Evolutionary conservation across 441 rosid genomes (phyloP).

Genomic region (Kokia cookei): DNA sequence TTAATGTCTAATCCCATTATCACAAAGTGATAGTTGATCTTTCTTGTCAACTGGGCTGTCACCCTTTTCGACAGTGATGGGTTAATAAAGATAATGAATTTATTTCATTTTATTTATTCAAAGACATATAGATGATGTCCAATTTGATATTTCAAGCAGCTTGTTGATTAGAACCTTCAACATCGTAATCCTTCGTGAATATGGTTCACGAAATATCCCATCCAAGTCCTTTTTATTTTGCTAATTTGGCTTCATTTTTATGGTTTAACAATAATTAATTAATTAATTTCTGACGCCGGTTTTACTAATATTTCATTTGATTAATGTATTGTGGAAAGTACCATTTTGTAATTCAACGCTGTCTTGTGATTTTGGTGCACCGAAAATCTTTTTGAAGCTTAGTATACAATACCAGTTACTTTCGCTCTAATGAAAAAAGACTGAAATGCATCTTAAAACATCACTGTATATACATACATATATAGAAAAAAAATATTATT

Average conservation of each 20-base stretch:
- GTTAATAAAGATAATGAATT: slow-evolving; percentile 20
- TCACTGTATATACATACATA: not conserved
- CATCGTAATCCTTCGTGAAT: slow-evolving; percentile 8
- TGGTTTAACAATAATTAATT: not conserved
- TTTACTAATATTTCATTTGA: not conserved
- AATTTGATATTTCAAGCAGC: slow-evolving; percentile 24
- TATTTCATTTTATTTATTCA: slow-evolving; percentile 8
- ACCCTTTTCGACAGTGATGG: slow-evolving; percentile 31
- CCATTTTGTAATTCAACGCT: too few species aligned
- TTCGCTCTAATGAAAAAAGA: not conserved
- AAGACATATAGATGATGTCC: slow-evolving; percentile 34
- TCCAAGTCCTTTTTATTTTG: not conserved
- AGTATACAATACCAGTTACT: not conserved
- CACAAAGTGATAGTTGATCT: slow-evolving; percentile 40
- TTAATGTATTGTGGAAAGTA: not conserved
- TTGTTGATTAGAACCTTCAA: slow-evolving; percentile 21
- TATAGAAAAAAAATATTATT: not conserved
- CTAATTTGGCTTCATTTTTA: not conserved
- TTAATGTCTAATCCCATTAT: slow-evolving; percentile 52
- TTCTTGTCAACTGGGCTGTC: slow-evolving; percentile 60
- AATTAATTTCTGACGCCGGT: not conserved
- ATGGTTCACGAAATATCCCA: slow-evolving; percentile 17
- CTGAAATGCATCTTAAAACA: not conserved
- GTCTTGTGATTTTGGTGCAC: not conserved
- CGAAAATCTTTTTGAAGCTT: not conserved